phyloP scores from a whole-genome alignment of 2,329 filamentous ascomycete genomes.

The Curvularia hawaiiensis region DNA sequence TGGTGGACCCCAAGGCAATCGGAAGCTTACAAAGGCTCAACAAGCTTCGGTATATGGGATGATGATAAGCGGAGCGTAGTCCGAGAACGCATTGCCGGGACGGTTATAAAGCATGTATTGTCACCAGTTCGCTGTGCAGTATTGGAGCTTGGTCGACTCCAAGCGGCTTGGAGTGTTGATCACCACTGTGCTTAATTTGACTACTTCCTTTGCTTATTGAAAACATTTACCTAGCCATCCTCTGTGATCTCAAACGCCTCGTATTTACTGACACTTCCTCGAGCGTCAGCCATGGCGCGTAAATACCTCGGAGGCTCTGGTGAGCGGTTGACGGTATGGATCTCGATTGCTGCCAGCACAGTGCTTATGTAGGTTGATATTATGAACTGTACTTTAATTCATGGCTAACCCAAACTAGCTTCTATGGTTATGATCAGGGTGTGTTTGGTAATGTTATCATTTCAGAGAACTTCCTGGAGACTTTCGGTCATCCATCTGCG shows the following conservation, averaged over 20 bases:
- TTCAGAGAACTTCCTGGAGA: conserved; percentile 37
- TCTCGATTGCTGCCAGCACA: conserved; percentile 57
- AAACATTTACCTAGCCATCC: not conserved
- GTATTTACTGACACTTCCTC: not conserved
- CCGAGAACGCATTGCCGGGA: conserved; percentile 11
- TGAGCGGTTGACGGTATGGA: conserved; percentile 58
- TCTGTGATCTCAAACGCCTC: not conserved
- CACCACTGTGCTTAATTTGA: not conserved
- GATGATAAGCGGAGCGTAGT: conserved; percentile 14
- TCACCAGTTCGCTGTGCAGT: conserved; percentile 1
- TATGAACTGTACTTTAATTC: not conserved
- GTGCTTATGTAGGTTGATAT: conserved; percentile 47
- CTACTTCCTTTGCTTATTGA: not conserved
- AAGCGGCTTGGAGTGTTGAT: conserved; percentile 2
- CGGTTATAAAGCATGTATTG: conserved; percentile 19
- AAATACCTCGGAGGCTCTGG: conserved; percentile 59
- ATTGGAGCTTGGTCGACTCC: conserved; percentile 10
- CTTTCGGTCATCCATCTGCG: conserved; percentile 35
- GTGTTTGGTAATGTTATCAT: conserved; percentile 46
- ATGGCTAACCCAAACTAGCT: conserved; percentile 24
- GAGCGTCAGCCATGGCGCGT: conserved; percentile 46
- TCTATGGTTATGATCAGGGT: conserved; percentile 53
- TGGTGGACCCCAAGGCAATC: conserved; percentile 7
- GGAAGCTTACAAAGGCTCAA: conserved; percentile 6
- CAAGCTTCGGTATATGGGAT: conserved; percentile 8